Percentiles rank a stretch among this genome's conserved stretches.
Evolutionary conservation across 2,329 filamentous ascomycete genomes (phyloP).

Genomic region (Cladobotryum mycophilum): DNA sequence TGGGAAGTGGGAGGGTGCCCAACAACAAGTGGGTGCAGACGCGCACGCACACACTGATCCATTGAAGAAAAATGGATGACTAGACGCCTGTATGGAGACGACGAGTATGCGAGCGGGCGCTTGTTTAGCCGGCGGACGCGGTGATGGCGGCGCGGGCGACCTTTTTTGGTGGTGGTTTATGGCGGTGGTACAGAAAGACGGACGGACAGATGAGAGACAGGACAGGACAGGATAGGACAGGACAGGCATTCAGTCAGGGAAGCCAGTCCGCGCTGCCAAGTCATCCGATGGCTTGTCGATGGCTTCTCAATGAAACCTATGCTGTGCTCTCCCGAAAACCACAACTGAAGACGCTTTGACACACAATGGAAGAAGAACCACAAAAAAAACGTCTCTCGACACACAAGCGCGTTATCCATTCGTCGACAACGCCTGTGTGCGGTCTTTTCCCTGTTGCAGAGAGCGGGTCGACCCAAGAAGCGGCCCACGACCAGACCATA

Average conservation of each 20-base stretch:
- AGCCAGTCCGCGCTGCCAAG: too few species aligned
- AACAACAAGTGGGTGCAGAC: not conserved
- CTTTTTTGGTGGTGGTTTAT: too few species aligned
- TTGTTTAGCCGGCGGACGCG: constrained; percentile 10
- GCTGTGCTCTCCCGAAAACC: too few species aligned
- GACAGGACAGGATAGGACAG: too few species aligned
- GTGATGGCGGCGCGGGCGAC: constrained; percentile 1
- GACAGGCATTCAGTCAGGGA: too few species aligned
- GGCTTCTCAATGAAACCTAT: too few species aligned
- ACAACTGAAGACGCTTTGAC: too few species aligned
- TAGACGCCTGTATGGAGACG: constrained; percentile 1
- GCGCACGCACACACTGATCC: not conserved
- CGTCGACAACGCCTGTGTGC: not conserved
- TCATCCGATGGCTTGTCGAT: too few species aligned
- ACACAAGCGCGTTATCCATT: not conserved
- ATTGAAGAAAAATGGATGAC: not conserved
- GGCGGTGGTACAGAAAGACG: too few species aligned
- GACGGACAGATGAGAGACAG: too few species aligned
- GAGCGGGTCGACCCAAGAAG: not conserved
- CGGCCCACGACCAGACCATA: not conserved
- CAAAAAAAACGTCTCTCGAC: not conserved
- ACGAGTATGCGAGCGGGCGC: constrained; percentile 9
- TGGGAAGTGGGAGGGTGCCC: not conserved
- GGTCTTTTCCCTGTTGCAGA: not conserved
- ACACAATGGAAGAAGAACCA: too few species aligned